phyloP scores from a whole-genome alignment of 495 filamentous ascomycete genomes.

The Penicillium egyptiacum region DNA sequence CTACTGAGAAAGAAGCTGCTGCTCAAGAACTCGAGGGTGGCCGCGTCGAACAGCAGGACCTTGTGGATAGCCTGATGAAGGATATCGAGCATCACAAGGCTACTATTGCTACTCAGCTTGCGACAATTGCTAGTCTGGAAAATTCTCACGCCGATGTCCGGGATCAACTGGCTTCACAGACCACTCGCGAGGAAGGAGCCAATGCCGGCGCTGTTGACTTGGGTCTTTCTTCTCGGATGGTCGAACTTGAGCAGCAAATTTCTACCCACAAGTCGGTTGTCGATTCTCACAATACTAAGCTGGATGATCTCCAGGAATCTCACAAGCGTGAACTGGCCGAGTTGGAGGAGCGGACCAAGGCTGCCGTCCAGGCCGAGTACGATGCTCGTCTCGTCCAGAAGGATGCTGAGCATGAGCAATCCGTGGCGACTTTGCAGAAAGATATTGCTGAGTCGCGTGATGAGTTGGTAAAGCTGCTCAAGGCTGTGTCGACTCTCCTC shows the following conservation, averaged over 20 bases:
- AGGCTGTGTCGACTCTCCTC: constrained; percentile 49
- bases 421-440: constrained; percentile 60
- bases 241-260: constrained; percentile 60
- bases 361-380: constrained; percentile 45
- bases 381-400: constrained; percentile 47
- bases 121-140: constrained; percentile 66
- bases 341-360: constrained; percentile 41
- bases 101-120: constrained; percentile 61
- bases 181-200: constrained; percentile 31
- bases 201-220: constrained; percentile 41
- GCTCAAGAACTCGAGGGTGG: constrained; percentile 53
- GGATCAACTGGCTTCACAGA: constrained; percentile 52
- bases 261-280: constrained; percentile 52
- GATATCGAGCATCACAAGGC: constrained; percentile 79
- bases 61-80: constrained; percentile 64
- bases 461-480: constrained; percentile 62
- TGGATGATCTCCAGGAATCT: constrained; percentile 53
- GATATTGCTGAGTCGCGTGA: constrained; percentile 71
- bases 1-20: constrained; percentile 46
- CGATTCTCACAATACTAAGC: constrained; percentile 52
- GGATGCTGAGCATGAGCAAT: constrained; percentile 57
- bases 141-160: constrained; percentile 59
- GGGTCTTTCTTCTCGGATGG: constrained; percentile 52
- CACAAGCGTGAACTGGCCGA: constrained; percentile 55
- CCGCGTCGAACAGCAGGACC: constrained; percentile 59